Percentiles rank a stretch among this genome's conserved stretches.
Conservation (phyloP, 139 green algal genomes). For the Volvox africanus region DNA sequence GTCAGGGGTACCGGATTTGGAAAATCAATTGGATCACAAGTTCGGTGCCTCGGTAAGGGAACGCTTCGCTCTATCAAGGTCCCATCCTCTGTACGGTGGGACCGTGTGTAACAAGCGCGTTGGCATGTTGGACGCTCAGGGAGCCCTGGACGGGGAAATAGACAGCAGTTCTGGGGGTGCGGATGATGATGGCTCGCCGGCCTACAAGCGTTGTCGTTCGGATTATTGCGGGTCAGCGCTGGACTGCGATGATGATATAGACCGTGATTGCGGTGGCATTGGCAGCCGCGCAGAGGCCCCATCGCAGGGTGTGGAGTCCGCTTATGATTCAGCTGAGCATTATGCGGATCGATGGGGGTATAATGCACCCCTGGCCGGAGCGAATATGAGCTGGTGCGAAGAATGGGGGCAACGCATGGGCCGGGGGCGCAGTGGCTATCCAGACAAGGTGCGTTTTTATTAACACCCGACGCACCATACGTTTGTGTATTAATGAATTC, state of each 20-base stretch:
- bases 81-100: too few relatives aligned
- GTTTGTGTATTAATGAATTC: too few relatives aligned
- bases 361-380: conserved; percentile 6
- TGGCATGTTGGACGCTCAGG: too few relatives aligned
- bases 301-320: background rate
- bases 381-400: background rate
- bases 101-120: too few relatives aligned
- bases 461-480: too few relatives aligned
- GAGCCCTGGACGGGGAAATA: background rate
- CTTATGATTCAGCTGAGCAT: background rate
- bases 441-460: too few relatives aligned
- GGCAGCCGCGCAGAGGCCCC: background rate
- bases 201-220: background rate
- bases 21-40: too few relatives aligned
- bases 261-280: background rate
- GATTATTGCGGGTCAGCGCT: background rate
- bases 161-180: too few relatives aligned
- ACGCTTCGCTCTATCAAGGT: too few relatives aligned
- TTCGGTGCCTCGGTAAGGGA: too few relatives aligned
- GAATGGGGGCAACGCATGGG: background rate
- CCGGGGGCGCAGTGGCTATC: conserved; percentile 12
- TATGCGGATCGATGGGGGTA: background rate
- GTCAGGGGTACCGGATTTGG: too few relatives aligned
- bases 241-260: background rate
- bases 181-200: background rate